phyloP scores from a whole-genome alignment of 148 eudicot genomes.

The Vaccinium darrowii region DNA sequence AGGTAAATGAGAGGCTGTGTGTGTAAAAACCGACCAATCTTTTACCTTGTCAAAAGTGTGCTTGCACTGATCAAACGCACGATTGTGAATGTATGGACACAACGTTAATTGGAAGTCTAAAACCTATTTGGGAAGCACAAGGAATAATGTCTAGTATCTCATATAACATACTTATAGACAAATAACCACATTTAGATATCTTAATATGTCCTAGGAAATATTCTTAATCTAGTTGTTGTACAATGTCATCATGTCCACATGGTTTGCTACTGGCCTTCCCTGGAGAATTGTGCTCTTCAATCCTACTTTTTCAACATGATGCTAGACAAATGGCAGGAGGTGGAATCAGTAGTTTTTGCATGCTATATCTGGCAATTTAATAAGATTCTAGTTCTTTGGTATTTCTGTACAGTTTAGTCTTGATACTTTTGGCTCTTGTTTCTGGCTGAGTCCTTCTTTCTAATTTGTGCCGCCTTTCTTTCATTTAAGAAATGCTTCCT shows the following conservation, averaged over 20 bases:
- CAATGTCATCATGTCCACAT: neutral
- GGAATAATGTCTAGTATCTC: neutral
- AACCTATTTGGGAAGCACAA: neutral
- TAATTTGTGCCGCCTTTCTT: neutral
- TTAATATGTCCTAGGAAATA: neutral
- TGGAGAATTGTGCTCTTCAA: neutral
- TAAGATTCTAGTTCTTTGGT: neutral
- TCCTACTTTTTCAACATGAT: neutral
- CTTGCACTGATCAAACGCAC: neutral
- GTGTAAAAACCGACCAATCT: conserved; percentile 8
- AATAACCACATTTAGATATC: neutral
- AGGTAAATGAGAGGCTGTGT: conserved; percentile 45
- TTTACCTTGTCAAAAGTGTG: neutral
- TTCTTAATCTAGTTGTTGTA: neutral
- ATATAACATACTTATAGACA: neutral
- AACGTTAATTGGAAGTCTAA: neutral
- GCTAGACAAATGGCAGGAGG: neutral
- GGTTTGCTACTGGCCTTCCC: neutral
- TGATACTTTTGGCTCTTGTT: neutral
- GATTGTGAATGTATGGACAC: neutral
- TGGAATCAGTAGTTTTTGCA: neutral
- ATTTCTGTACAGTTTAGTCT: neutral
- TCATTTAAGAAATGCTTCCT: conserved; percentile 1
- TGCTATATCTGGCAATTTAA: neutral
- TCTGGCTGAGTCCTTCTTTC: neutral